Evolutionary conservation across 2,329 filamentous ascomycete species (phyloP), one percentile per base, ranked within the genome.

Genomic region (Fusarium humuli): DNA sequence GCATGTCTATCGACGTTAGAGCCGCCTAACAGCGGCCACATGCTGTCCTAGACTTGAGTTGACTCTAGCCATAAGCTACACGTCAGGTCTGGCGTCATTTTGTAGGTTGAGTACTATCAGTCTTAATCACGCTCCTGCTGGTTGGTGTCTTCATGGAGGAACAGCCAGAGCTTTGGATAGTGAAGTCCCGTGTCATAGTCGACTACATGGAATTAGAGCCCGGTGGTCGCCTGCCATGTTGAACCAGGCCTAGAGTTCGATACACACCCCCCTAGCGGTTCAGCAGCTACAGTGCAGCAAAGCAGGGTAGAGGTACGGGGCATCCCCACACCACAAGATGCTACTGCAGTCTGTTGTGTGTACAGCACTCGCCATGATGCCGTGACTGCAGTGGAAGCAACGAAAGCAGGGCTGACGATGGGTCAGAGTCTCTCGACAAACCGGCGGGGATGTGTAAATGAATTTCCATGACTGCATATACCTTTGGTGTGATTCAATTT

Each of bases 151-250:
- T 42, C 37, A 47, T 37, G 48, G 23, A 47, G 34, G 41, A 48
- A 49, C 42, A 57, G 34, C 45, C 57, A 45, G 34, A 46, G 42
- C 29, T 44, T 58, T 49, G 40, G 16, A 49, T 42, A 63, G 50
- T 16, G 45, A 37, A 47, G 30, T 29, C 44, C 32, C 41, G 46
- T 45, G 20, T 40, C 41, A 42, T 54, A 53, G 50, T 60, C 61
- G 45, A 53, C 55, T 57, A 42, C 44, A 71, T 64, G 42, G 57
- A 37, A 56, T 25, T 41, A 46, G 50, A 65, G 53, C 59, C 73
- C 61, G 65, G 54, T 75, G 69, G 66, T 66, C 72, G 72, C 57
- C 73, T 78, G 78, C 77, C 78, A 80, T 77, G 77, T 80, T 78
- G 76, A 77, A 75, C 60, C 62, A 67, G 64, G 66, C 64, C 73